A percentile compares a stretch with the other conserved stretches of the same genome.
Conservation (phyloP, 208 protist species). For the Angomonas ambiguus region DNA sequence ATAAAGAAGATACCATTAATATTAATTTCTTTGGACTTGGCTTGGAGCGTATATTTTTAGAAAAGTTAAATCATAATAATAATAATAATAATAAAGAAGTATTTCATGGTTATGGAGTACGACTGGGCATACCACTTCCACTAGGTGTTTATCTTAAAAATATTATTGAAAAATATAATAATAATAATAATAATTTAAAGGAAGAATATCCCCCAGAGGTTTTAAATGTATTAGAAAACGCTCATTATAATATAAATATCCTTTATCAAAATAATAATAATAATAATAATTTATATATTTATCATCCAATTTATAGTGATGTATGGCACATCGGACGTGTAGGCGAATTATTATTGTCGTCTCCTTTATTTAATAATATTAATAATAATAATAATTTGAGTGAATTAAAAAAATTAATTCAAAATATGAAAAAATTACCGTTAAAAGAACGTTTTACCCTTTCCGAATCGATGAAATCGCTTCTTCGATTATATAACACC, state of each 20-base stretch:
- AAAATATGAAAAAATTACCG: background rate
- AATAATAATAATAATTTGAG: slow-evolving; percentile 29
- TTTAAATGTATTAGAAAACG: background rate
- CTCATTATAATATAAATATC: too few species aligned
- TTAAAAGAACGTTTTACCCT: slow-evolving; percentile 12
- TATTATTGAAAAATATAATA: slow-evolving; percentile 1
- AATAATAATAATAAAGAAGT: too few species aligned
- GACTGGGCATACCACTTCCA: background rate
- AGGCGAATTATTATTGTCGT: background rate
- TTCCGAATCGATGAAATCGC: background rate
- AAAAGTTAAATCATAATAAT: background rate
- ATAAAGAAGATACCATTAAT: background rate
- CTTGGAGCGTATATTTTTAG: background rate
- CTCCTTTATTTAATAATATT: slow-evolving; percentile 27
- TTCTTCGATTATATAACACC: background rate
- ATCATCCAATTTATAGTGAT: slow-evolving; percentile 1
- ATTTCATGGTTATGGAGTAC: too few species aligned
- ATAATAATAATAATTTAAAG: background rate
- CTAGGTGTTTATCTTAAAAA: background rate
- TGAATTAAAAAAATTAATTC: slow-evolving; percentile 1
- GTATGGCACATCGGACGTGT: background rate
- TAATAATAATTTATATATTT: too few species aligned
- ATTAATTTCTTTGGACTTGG: background rate
- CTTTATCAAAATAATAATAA: slow-evolving; percentile 9
- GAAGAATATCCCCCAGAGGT: background rate